phyloP scores from a whole-genome alignment of 495 filamentous ascomycete genomes.

The Schizothecium vesticola region DNA sequence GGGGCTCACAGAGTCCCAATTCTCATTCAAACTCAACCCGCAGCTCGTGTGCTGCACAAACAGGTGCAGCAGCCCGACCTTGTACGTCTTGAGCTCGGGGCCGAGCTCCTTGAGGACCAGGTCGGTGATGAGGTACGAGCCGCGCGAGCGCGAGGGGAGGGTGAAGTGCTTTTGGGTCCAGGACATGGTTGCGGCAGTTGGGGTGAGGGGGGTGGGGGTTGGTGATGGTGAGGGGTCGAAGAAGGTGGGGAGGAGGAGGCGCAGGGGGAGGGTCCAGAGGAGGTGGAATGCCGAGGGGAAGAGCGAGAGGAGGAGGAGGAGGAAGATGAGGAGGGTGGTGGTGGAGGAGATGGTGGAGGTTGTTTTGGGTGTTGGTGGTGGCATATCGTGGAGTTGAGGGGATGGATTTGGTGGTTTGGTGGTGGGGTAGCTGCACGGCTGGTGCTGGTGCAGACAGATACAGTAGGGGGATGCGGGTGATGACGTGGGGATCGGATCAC shows the following conservation, averaged over 20 bases:
- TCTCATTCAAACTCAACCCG: constrained; percentile 86
- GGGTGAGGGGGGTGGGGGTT: constrained; percentile 13
- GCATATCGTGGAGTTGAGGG: background rate
- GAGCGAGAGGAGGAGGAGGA: constrained; percentile 47
- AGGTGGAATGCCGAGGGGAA: constrained; percentile 52
- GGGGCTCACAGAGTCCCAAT: constrained; percentile 66
- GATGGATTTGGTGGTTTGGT: background rate
- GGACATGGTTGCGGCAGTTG: constrained; percentile 41
- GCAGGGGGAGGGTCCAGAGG: constrained; percentile 41
- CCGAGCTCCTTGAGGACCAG: constrained; percentile 54
- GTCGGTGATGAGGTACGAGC: constrained; percentile 85
- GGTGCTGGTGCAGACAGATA: background rate
- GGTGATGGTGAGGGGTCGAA: constrained; percentile 14
- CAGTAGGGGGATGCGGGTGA: background rate
- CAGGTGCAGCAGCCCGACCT: constrained; percentile 78
- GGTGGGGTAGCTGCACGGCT: background rate
- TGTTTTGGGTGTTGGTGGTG: background rate
- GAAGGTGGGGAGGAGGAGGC: constrained; percentile 24
- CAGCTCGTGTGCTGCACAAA: constrained; percentile 91
- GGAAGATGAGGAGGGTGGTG: constrained; percentile 42
- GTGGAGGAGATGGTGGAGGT: constrained; percentile 15
- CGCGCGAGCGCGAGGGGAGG: constrained; percentile 67
- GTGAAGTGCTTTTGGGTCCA: constrained; percentile 78
- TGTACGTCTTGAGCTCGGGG: constrained; percentile 73
- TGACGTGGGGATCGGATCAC: background rate